Conservation (phyloP, 331 rosid species). For the Erythrophleum ivorense region DNA sequence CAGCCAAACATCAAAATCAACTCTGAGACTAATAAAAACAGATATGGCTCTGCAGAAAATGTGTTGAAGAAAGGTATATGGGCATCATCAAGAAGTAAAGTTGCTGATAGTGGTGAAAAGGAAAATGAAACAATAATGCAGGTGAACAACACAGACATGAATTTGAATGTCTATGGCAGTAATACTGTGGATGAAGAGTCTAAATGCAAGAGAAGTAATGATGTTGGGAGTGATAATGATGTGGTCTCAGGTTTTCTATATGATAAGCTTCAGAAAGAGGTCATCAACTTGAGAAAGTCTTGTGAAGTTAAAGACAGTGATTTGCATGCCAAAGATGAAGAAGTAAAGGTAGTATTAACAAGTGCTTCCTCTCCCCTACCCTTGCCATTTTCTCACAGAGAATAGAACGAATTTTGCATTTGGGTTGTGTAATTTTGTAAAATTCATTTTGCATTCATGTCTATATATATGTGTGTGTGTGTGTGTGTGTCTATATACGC, state of each 20-base stretch:
- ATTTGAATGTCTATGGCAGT: slow-evolving; percentile 30
- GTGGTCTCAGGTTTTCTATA: slow-evolving; percentile 85
- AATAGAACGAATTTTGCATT: background rate
- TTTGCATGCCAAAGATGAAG: slow-evolving; percentile 75
- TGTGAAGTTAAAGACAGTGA: slow-evolving; percentile 66
- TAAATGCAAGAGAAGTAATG: slow-evolving; percentile 40
- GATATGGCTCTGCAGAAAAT: slow-evolving; percentile 55
- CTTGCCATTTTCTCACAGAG: background rate
- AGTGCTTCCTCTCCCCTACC: too few species aligned
- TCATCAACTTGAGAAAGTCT: slow-evolving; percentile 68
- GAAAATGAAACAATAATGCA: slow-evolving; percentile 54
- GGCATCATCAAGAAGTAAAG: slow-evolving; percentile 73
- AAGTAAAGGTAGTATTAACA: slow-evolving; percentile 66
- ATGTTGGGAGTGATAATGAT: slow-evolving; percentile 49
- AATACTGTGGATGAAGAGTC: slow-evolving; percentile 42
- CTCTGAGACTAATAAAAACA: slow-evolving; percentile 51
- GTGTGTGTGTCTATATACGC: background rate
- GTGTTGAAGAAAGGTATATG: slow-evolving; percentile 64
- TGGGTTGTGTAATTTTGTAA: background rate
- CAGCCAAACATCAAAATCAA: slow-evolving; percentile 52
- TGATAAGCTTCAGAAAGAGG: slow-evolving; percentile 86
- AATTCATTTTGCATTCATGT: background rate
- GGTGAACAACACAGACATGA: slow-evolving; percentile 43
- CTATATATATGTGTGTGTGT: background rate
- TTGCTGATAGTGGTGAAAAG: slow-evolving; percentile 72